Conservation (phyloP, 139 green algal genomes). For the Tetratostichococcus sp. region DNA sequence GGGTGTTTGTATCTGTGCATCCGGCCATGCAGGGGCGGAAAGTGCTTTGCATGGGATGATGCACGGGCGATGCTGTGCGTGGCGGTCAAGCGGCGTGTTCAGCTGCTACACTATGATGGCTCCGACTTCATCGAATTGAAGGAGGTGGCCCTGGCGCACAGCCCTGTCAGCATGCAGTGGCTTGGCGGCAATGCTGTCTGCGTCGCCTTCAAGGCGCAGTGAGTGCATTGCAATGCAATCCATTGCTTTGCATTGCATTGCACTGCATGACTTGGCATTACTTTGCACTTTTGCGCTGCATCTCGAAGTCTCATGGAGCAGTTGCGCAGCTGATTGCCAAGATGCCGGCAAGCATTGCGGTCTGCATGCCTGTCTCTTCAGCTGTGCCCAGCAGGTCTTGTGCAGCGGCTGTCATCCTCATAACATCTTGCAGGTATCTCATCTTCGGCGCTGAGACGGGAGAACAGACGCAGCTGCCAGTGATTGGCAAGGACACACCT, state of each 20-base stretch:
- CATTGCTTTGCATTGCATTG: not conserved
- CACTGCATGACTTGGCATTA: too few relatives aligned
- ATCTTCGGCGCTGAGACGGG: conserved; percentile 30
- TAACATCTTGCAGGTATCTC: conserved; percentile 14
- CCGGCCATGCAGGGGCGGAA: not conserved
- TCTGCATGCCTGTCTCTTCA: too few relatives aligned
- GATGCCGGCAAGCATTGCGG: too few relatives aligned
- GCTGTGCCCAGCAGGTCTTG: too few relatives aligned
- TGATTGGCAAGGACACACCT: not conserved
- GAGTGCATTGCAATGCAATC: conserved; percentile 8
- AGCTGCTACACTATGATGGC: conserved; percentile 33
- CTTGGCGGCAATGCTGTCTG: conserved; percentile 33
- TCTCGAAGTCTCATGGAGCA: too few relatives aligned
- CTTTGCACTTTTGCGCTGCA: too few relatives aligned
- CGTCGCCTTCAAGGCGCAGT: conserved; percentile 36
- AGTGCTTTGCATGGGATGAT: conserved; percentile 45
- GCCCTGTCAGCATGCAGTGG: conserved; percentile 19
- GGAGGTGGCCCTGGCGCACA: conserved; percentile 42
- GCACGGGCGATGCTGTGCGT: conserved; percentile 24
- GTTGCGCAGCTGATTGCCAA: too few relatives aligned
- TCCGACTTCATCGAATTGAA: conserved; percentile 47
- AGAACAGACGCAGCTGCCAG: conserved; percentile 23
- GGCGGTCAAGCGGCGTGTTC: conserved; percentile 31
- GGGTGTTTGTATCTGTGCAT: too few relatives aligned
- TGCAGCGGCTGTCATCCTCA: too few relatives aligned